These are phyloP conservation scores for Pistacia atlantica DNA, from an alignment of 345 rosid species.

Conservation along the genomic window DNA sequence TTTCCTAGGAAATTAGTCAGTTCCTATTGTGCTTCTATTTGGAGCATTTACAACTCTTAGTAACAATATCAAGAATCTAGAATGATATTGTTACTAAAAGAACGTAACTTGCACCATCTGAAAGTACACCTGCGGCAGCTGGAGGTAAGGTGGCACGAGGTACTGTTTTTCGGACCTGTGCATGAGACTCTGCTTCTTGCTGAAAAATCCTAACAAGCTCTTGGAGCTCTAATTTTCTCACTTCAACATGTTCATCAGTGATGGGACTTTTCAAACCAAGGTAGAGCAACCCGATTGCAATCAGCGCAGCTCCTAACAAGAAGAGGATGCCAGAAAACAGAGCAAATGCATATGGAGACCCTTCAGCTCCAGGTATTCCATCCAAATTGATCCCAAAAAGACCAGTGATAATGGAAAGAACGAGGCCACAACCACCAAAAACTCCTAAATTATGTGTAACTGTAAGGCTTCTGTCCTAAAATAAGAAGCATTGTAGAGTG, in stretches of 20 bases:
- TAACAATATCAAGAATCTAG: not conserved
- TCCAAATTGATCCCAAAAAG: conserved; percentile 69
- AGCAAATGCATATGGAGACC: conserved; percentile 48
- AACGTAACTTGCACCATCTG: conserved; percentile 43
- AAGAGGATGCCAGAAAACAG: conserved; percentile 47
- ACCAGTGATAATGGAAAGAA: conserved; percentile 60
- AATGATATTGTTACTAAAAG: no score
- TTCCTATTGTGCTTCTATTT: not conserved
- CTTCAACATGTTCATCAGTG: conserved; percentile 46
- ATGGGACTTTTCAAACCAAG: conserved; percentile 60
- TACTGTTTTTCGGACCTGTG: conserved; percentile 45
- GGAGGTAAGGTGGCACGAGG: conserved; percentile 41
- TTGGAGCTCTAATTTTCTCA: conserved; percentile 54
- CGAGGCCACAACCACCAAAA: conserved; percentile 67
- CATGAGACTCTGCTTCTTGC: conserved; percentile 66
- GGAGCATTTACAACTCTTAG: not conserved
- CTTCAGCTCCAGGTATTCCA: conserved; percentile 60
- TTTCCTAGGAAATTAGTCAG: not conserved
- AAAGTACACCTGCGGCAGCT: conserved; percentile 33
- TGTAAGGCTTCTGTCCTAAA: conserved; percentile 59
- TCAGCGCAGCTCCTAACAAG: conserved; percentile 43
- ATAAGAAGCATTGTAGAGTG: conserved; percentile 12
- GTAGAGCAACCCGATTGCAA: conserved; percentile 46
- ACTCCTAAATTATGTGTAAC: conserved; percentile 70
- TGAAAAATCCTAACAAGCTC: conserved; percentile 62